Evolutionary conservation across 2,329 filamentous ascomycete species (phyloP).

Genomic region (Pseudocercospora pini-densiflorae): DNA sequence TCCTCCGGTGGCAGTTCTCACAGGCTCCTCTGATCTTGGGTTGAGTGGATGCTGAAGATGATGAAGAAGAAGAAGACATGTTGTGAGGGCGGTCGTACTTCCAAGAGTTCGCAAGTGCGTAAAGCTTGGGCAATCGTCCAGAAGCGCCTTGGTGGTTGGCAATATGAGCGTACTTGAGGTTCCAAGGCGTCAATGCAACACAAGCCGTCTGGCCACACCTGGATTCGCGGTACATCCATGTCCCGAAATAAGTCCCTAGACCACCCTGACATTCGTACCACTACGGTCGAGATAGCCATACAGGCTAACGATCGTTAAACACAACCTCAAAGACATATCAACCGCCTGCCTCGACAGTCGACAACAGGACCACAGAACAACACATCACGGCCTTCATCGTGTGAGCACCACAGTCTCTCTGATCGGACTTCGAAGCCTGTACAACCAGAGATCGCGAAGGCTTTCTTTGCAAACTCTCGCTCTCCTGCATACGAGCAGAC

Average conservation of each 20-base stretch:
- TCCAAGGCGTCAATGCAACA: background rate
- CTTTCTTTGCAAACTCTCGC: background rate
- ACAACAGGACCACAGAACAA: background rate
- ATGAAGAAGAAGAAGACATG: background rate
- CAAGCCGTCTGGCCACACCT: background rate
- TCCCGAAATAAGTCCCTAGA: conserved; percentile 2
- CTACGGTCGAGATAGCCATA: conserved; percentile 2
- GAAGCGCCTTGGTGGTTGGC: background rate
- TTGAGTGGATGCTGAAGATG: background rate
- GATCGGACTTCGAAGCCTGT: conserved; percentile 1
- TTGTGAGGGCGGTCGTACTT: background rate
- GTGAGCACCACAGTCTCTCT: background rate
- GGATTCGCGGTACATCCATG: conserved; percentile 2
- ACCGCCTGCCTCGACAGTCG: background rate
- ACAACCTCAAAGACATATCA: background rate
- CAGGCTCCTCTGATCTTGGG: conserved; percentile 10
- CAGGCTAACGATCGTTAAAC: background rate
- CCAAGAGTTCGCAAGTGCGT: background rate
- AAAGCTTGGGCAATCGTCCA: background rate
- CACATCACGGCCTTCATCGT: background rate
- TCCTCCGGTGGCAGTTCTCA: conserved; percentile 8
- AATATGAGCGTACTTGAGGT: conserved; percentile 6
- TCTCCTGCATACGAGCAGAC: background rate
- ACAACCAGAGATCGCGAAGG: background rate
- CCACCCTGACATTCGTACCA: background rate